Conservation (phyloP, 2,329 filamentous ascomycete species). For the Graphilbum ipis-grandicollis region DNA sequence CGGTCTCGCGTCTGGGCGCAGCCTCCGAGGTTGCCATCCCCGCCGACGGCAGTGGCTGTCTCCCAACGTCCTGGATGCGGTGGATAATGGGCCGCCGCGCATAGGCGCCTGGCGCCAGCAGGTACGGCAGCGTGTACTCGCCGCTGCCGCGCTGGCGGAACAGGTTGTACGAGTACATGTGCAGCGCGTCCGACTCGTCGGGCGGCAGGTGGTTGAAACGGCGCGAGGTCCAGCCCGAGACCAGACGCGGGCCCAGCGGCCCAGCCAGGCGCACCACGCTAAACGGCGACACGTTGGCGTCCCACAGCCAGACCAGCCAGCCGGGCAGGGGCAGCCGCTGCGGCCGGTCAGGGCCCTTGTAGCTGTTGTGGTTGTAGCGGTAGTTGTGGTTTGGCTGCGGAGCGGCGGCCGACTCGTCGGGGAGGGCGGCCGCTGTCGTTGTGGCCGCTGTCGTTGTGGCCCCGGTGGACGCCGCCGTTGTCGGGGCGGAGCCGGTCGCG, state of each 20-base stretch:
- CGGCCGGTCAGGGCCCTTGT: conserved; percentile 9
- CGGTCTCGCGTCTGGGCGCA: conserved; percentile 32
- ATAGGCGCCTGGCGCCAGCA: conserved; percentile 85
- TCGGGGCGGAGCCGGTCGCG: conserved; percentile 12
- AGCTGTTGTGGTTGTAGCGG: conserved; percentile 16
- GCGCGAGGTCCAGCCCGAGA: conserved; percentile 86
- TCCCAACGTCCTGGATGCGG: conserved; percentile 69
- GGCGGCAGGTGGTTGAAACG: conserved; percentile 77
- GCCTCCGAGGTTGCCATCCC: conserved; percentile 10
- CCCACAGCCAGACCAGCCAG: conserved; percentile 91
- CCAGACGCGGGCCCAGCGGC: conserved; percentile 75
- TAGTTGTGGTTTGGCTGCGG: conserved; percentile 14
- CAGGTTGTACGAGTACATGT: conserved; percentile 86
- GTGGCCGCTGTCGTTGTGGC: too few relatives aligned
- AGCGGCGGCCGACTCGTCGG: too few relatives aligned
- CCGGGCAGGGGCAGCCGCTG: conserved; percentile 46
- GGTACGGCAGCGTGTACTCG: conserved; percentile 83
- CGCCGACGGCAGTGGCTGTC: conserved; percentile 36
- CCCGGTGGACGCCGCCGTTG: too few relatives aligned
- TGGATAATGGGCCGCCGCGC: conserved; percentile 76
- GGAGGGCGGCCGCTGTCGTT: too few relatives aligned
- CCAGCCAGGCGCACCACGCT: conserved; percentile 76
- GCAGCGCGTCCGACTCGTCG: conserved; percentile 66
- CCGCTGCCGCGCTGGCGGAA: conserved; percentile 86
- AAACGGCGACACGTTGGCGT: conserved; percentile 91